These are phyloP conservation scores for Penicillium canescens DNA, from an alignment of 495 filamentous ascomycete genomes.

Conservation along the genomic window DNA sequence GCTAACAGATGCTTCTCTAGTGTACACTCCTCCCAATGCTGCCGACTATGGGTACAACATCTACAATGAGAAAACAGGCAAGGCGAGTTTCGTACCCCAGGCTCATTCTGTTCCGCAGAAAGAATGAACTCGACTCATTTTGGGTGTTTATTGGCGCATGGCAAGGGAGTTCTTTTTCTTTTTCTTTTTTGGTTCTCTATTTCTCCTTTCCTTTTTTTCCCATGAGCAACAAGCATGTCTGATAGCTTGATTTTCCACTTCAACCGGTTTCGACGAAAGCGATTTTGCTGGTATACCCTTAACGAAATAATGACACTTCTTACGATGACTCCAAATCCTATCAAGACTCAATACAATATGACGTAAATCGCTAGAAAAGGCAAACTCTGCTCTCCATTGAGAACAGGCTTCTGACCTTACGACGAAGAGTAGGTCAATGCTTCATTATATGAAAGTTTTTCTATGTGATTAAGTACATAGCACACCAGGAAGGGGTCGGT, in stretches of 20 bases:
- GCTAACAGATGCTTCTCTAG: not conserved
- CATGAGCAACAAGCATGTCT: slow-evolving; percentile 2
- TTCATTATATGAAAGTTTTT: no score
- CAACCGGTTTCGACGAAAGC: not conserved
- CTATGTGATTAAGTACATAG: no score
- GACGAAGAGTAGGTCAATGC: no score
- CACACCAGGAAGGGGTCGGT: no score
- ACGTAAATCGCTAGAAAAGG: no score
- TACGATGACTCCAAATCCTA: no score
- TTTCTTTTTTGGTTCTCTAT: not conserved
- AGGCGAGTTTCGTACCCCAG: slow-evolving; percentile 35
- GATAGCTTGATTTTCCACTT: not conserved
- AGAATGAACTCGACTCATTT: not conserved
- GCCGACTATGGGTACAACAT: slow-evolving; percentile 73
- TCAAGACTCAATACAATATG: no score
- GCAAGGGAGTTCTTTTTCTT: not conserved
- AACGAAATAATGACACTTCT: not conserved
- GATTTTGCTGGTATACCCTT: not conserved
- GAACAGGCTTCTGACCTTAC: no score
- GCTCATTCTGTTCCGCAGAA: slow-evolving; percentile 18
- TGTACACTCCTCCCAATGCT: slow-evolving; percentile 58
- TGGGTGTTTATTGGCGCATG: no score
- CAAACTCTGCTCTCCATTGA: no score
- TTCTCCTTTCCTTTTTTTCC: not conserved
- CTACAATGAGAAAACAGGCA: slow-evolving; percentile 68